Base-by-base conservation (phyloP, 768 basidiomycete genomes). In the Lactifluus volemus region DNA sequence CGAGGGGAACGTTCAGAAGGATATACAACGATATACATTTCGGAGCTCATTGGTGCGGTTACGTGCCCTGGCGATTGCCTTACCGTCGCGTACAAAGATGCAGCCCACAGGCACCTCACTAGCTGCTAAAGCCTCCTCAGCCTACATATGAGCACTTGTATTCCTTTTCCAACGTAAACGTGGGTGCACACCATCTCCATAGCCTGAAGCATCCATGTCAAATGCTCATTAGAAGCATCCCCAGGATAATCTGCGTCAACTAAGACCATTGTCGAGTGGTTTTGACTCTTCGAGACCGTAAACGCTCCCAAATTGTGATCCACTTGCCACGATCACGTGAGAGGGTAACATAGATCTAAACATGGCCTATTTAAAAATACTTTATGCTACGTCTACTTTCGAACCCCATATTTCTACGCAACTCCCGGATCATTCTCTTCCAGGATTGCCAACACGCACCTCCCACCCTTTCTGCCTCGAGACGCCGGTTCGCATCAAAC, bases 31-130 rank as follows among this genome's bases (percentile, higher is more conserved):
- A 41, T 74, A 41, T 74, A 94, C 95, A 76, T 99, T 98, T 49
- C 86, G 79, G 49, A 96, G 83, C 72, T 98, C 86, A 70, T 98
- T 99, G 3, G 97, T 99, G 59, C 93, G 78, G 70, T 99, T 99
- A 51, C 97, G 77, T 1, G 93, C 96, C 67, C 79, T 78, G 1
- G 96, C 94, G 62, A 99, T 89, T 61, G 90, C 78, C 34, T 67
- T 69, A n/a, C 78, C 82, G 55, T 86, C 80, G 63, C 91, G 81
- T 9, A 98, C 90, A 67, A 98, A 97, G 8, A 99, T 83, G 67
- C 97, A 98, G 21, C 97, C 97, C 0, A 99, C 95, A 1, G 97
- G 97, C 5, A 98, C 97, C 74, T 99, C 97, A 25, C 82, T 79
- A 1, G 86, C 84, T 34, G 78, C 77, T 30, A 98, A 75, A 4